Percentiles rank a stretch among this genome's conserved stretches.
Evolutionary conservation across 176 grass and related monocot genomes (phyloP).

Genomic region (Aegilops bicornis): DNA sequence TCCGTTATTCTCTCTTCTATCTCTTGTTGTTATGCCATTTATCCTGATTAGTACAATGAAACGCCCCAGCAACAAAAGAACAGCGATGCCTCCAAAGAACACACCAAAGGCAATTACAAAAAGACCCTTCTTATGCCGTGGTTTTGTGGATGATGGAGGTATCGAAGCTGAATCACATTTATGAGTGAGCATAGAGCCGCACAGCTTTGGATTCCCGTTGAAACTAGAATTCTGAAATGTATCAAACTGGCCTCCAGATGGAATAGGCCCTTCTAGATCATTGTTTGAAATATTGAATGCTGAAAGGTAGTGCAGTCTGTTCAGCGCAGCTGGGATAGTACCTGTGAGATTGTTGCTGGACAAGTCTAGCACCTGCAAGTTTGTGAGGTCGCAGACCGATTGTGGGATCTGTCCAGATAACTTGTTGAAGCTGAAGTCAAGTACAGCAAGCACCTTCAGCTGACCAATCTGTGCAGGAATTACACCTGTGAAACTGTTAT

Average conservation of each 20-base stretch:
- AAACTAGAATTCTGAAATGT: conserved; percentile 20
- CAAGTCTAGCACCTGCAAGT: background rate
- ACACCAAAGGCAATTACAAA: background rate
- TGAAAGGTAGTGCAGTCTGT: background rate
- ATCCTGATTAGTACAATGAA: background rate
- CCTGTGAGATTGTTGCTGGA: conserved; percentile 30
- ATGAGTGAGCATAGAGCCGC: background rate
- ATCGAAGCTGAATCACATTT: background rate
- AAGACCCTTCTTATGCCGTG: background rate
- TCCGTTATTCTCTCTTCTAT: background rate
- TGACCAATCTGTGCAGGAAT: conserved; percentile 9
- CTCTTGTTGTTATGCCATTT: too few relatives aligned
- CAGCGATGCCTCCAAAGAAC: background rate
- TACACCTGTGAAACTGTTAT: background rate
- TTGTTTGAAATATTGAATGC: conserved; percentile 30
- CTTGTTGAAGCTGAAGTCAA: conserved; percentile 29
- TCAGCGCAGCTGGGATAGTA: background rate
- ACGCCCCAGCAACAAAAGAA: background rate
- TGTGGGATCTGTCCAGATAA: conserved; percentile 25
- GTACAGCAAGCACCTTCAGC: background rate
- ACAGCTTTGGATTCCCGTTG: conserved; percentile 10
- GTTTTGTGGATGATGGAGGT: background rate
- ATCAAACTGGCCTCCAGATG: conserved; percentile 9
- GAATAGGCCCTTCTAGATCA: conserved; percentile 34
- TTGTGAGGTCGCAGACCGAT: conserved; percentile 15